Conservation (phyloP, 176 grass and related monocot genomes). For the Musa beccarii region DNA sequence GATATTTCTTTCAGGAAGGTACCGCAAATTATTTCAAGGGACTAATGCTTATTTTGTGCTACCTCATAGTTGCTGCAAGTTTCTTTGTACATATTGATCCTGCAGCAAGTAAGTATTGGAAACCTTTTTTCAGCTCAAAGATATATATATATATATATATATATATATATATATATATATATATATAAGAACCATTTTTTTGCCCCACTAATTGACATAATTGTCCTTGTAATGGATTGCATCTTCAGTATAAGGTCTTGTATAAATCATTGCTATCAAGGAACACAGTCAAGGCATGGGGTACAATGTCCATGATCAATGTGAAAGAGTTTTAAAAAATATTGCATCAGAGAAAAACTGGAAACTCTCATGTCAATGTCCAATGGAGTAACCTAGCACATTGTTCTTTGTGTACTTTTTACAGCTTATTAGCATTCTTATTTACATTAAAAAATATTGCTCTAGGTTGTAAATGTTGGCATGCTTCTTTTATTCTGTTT, state of each 20-base stretch:
- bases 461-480: background rate
- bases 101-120: conserved; percentile 9
- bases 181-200: background rate
- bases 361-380: too few species aligned
- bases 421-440: background rate
- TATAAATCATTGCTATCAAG: background rate
- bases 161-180: background rate
- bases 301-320: too few species aligned
- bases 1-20: conserved; percentile 13
- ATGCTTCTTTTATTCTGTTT: background rate
- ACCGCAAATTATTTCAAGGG: conserved; percentile 23
- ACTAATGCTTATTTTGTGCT: conserved; percentile 21
- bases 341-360: too few species aligned
- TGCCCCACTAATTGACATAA: background rate
- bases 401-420: too few species aligned
- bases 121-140: background rate
- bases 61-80: conserved; percentile 21
- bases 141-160: background rate
- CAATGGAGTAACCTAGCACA: too few species aligned
- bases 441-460: background rate
- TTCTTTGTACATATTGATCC: conserved; percentile 23
- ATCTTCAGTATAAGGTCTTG: background rate
- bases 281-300: background rate
- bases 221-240: background rate
- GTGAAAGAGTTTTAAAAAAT: too few species aligned